A percentile compares a stretch with the other conserved stretches of the same genome.
Evolutionary conservation across 2,329 filamentous ascomycete genomes (phyloP).

Genomic region (Cadophora sp.): DNA sequence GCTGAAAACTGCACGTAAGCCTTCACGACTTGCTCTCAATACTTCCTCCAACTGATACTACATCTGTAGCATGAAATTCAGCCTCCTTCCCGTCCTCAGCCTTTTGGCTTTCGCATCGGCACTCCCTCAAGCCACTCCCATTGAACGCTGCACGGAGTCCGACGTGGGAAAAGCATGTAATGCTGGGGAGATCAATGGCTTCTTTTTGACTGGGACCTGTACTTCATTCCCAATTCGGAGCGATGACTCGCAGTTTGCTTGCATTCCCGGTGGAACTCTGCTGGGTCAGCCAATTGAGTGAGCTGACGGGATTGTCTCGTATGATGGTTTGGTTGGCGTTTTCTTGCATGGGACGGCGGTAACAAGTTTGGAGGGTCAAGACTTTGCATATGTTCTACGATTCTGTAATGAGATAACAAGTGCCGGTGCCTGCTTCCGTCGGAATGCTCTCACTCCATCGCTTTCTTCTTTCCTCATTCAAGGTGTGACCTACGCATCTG

Average conservation of each 20-base stretch:
- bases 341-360: not conserved
- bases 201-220: constrained; percentile 11
- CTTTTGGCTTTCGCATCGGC: constrained; percentile 15
- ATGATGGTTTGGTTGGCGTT: not conserved
- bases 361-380: not conserved
- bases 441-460: not conserved
- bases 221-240: not conserved
- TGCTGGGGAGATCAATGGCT: constrained; percentile 23
- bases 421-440: not conserved
- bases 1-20: not conserved
- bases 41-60: not conserved
- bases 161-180: constrained; percentile 20
- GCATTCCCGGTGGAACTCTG: constrained; percentile 15
- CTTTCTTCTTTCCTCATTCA: not conserved
- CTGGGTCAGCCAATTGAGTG: not conserved
- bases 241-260: constrained; percentile 7
- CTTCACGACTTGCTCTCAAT: not conserved
- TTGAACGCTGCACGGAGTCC: constrained; percentile 17
- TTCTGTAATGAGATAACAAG: not conserved
- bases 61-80: constrained; percentile 14
- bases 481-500: not conserved
- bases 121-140: constrained; percentile 18
- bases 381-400: not conserved
- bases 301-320: not conserved
- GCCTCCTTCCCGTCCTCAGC: constrained; percentile 8